Conservation (phyloP, 1,139 yeast species). For the Meyerozyma carpophila region DNA sequence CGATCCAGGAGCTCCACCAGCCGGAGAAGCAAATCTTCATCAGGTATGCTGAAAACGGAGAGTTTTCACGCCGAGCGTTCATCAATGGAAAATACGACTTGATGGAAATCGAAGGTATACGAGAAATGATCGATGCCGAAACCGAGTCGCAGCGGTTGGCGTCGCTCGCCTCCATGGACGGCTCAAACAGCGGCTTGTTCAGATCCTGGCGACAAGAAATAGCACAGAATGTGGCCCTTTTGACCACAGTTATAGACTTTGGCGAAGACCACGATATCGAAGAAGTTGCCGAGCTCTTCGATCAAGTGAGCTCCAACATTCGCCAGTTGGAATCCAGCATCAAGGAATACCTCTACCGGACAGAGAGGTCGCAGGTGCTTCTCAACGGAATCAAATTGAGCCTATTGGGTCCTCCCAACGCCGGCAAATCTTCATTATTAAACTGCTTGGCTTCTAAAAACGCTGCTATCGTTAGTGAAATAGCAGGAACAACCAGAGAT, state of each 20-base stretch:
- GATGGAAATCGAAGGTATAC: slow-evolving; percentile 86
- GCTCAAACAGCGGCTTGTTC: slow-evolving; percentile 54
- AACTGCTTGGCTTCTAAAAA: slow-evolving; percentile 72
- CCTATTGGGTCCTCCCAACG: slow-evolving; percentile 89
- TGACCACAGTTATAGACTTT: slow-evolving; percentile 89
- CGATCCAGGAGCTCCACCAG: slow-evolving; percentile 51
- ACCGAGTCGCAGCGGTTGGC: slow-evolving; percentile 83
- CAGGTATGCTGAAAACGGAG: slow-evolving; percentile 89
- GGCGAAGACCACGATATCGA: slow-evolving; percentile 92
- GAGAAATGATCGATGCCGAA: slow-evolving; percentile 89
- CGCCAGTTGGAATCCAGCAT: slow-evolving; percentile 39
- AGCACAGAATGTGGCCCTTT: slow-evolving; percentile 60
- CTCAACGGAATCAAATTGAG: slow-evolving; percentile 70
- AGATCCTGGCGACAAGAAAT: slow-evolving; percentile 63
- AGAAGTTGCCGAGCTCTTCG: slow-evolving; percentile 47
- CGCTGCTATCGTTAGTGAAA: slow-evolving; percentile 85
- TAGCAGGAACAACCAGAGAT: slow-evolving; percentile 95
- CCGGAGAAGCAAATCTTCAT: slow-evolving; percentile 39
- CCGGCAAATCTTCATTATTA: slow-evolving; percentile 87
- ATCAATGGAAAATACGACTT: slow-evolving; percentile 62
- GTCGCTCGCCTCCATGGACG: slow-evolving; percentile 69
- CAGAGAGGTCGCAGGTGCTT: slow-evolving; percentile 58
- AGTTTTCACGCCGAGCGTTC: slow-evolving; percentile 82
- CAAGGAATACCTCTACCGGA: slow-evolving; percentile 40
- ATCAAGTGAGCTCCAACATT: slow-evolving; percentile 43